A percentile compares a stretch with the other conserved stretches of the same genome.
Conservation (phyloP, 805 yeast genomes). For the Lachancea thermotolerans region DNA sequence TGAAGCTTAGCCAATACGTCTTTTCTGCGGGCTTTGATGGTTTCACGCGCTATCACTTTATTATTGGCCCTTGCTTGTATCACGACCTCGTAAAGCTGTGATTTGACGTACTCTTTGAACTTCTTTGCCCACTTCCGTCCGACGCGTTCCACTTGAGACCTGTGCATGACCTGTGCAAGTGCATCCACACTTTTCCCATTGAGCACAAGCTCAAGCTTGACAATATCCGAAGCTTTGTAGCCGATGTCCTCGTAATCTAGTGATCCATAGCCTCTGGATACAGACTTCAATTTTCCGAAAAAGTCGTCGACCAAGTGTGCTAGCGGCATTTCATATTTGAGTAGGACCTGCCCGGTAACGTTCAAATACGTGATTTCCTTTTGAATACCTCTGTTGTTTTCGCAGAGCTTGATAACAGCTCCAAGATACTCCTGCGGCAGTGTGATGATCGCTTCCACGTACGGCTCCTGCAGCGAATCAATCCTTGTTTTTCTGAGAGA, state of each 20-base stretch:
- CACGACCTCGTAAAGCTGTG: slow-evolving; percentile 86
- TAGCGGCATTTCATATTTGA: slow-evolving; percentile 77
- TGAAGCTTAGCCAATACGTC: slow-evolving; percentile 92
- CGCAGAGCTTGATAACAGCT: slow-evolving; percentile 78
- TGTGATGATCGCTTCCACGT: slow-evolving; percentile 83
- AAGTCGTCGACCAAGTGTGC: slow-evolving; percentile 92
- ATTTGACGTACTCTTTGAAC: slow-evolving; percentile 70
- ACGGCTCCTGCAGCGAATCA: slow-evolving; percentile 65
- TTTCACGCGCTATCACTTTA: slow-evolving; percentile 82
- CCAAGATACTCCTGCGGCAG: slow-evolving; percentile 89
- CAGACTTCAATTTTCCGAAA: slow-evolving; percentile 86
- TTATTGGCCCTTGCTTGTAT: slow-evolving; percentile 83
- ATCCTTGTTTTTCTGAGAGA: slow-evolving; percentile 35
- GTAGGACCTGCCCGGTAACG: slow-evolving; percentile 65
- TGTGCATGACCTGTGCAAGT: slow-evolving; percentile 82
- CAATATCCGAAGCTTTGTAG: slow-evolving; percentile 69
- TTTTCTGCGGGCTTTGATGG: slow-evolving; percentile 86
- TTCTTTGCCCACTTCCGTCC: slow-evolving; percentile 81
- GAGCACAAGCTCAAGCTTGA: slow-evolving; percentile 80
- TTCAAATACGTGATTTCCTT: slow-evolving; percentile 67
- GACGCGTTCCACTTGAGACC: slow-evolving; percentile 59
- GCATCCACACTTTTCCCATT: slow-evolving; percentile 91
- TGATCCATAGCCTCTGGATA: slow-evolving; percentile 88
- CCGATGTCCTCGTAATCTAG: slow-evolving; percentile 94
- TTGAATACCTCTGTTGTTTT: slow-evolving; percentile 76